These are phyloP conservation scores for Candida khao-thaluensis DNA, from an alignment of 805 yeast species.

Conservation along the genomic window DNA sequence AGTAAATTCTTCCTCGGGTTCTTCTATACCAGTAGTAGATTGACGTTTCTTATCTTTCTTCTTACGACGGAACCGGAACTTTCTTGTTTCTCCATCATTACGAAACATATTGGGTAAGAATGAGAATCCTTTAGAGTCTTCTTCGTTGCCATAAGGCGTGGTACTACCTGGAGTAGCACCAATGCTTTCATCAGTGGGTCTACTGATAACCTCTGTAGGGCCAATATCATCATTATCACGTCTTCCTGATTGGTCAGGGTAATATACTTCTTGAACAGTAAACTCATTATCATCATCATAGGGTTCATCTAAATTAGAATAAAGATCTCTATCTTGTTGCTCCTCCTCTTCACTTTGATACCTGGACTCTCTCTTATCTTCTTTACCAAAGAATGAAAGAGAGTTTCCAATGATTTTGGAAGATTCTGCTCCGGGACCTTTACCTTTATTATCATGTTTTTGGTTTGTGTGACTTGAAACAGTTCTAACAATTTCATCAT, in stretches of 20 bases:
- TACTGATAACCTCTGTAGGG: too few relatives aligned
- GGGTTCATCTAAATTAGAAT: background rate
- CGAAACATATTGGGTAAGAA: constrained; percentile 19
- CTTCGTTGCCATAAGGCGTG: too few relatives aligned
- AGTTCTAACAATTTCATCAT: constrained; percentile 17
- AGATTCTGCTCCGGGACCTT: background rate
- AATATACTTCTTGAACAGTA: constrained; percentile 2
- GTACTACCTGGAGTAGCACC: too few relatives aligned
- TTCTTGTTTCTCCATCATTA: constrained; percentile 2
- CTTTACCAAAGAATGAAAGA: constrained; percentile 27
- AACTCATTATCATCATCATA: constrained; percentile 2
- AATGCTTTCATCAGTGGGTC: too few relatives aligned
- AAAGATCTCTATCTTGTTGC: constrained; percentile 16
- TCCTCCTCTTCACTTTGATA: constrained; percentile 32
- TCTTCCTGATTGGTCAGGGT: too few relatives aligned
- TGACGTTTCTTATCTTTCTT: constrained; percentile 18
- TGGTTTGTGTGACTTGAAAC: constrained; percentile 7
- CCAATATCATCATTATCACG: too few relatives aligned
- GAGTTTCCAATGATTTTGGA: constrained; percentile 22
- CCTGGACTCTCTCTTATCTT: constrained; percentile 33
- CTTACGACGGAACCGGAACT: constrained; percentile 25
- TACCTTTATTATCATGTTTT: background rate
- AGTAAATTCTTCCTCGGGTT: constrained; percentile 14
- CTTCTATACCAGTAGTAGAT: constrained; percentile 20
- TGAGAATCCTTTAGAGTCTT: constrained; percentile 10